phyloP scores from a whole-genome alignment of 2,329 filamentous ascomycete genomes.

The Aspergillus ibericus region DNA sequence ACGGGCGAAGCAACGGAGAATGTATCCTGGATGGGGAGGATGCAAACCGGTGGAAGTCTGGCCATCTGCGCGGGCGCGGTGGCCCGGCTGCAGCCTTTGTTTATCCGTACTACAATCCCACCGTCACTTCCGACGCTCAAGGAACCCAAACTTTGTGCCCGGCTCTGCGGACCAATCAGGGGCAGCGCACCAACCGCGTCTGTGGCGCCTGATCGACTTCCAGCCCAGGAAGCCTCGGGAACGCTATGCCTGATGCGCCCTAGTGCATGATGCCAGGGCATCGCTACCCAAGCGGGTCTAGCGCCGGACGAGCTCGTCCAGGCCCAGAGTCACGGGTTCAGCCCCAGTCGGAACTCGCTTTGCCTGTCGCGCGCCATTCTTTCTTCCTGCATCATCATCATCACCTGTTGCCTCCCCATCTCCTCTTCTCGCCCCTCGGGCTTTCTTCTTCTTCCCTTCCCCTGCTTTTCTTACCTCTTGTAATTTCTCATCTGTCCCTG shows the following conservation, averaged over 20 bases:
- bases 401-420: neutral
- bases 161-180: conserved; percentile 20
- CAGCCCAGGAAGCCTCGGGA: conserved; percentile 32
- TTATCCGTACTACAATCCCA: conserved; percentile 13
- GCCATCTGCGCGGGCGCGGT: neutral
- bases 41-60: neutral
- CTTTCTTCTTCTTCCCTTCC: conserved; percentile 6
- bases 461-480: conserved; percentile 5
- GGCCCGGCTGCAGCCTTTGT: conserved; percentile 1
- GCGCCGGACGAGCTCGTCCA: conserved; percentile 25
- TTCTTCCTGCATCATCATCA: conserved; percentile 16
- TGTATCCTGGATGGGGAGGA: neutral
- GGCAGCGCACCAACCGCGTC: conserved; percentile 13
- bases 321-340: conserved; percentile 38
- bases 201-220: conserved; percentile 31
- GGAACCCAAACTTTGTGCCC: conserved; percentile 18
- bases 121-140: conserved; percentile 12
- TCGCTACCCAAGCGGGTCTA: conserved; percentile 30
- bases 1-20: neutral
- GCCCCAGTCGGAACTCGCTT: conserved; percentile 22
- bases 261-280: conserved; percentile 17
- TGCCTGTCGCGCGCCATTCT: conserved; percentile 4
- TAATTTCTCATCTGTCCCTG: neutral
- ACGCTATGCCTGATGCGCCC: conserved; percentile 32
- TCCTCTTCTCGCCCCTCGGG: neutral